These are phyloP conservation scores for Cucurbita moschata DNA, from an alignment of 306 rosid species.

Conservation along the genomic window DNA sequence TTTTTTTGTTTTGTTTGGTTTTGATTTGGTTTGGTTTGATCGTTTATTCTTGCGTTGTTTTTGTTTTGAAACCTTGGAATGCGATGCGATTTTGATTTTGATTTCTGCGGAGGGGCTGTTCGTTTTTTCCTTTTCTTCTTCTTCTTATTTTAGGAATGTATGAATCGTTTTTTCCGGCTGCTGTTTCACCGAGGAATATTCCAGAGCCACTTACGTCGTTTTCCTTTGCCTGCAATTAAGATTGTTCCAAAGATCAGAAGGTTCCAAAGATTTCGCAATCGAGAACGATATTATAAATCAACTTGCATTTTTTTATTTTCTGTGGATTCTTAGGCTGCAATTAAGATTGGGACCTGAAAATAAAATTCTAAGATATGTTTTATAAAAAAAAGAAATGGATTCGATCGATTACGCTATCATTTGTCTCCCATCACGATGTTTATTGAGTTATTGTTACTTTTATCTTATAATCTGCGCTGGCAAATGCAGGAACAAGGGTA, in stretches of 20 bases:
- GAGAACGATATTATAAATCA: background rate
- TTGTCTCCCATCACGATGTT: background rate
- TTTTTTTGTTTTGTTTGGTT: background rate
- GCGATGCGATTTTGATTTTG: background rate
- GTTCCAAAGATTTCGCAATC: background rate
- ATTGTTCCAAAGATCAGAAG: background rate
- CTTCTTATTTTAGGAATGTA: background rate
- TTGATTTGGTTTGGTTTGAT: background rate
- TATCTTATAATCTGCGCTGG: background rate
- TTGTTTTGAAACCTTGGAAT: background rate
- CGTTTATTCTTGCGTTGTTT: background rate
- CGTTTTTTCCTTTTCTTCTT: background rate
- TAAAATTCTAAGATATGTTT: background rate
- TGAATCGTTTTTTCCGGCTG: background rate
- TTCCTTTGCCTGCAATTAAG: constrained; percentile 16
- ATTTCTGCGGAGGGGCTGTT: background rate
- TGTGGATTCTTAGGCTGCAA: background rate
- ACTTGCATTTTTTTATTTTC: background rate
- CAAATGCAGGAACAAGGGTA: constrained; percentile 67
- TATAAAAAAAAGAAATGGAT: background rate
- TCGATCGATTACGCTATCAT: background rate
- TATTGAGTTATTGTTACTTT: background rate
- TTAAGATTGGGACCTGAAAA: background rate
- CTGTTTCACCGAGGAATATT: background rate
- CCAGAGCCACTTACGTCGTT: constrained; percentile 20